Percentiles rank a stretch among this genome's conserved stretches.
These are phyloP conservation scores for Fonsecaea nubica DNA, from an alignment of 2,329 filamentous ascomycete species.

Conservation along the genomic window DNA sequence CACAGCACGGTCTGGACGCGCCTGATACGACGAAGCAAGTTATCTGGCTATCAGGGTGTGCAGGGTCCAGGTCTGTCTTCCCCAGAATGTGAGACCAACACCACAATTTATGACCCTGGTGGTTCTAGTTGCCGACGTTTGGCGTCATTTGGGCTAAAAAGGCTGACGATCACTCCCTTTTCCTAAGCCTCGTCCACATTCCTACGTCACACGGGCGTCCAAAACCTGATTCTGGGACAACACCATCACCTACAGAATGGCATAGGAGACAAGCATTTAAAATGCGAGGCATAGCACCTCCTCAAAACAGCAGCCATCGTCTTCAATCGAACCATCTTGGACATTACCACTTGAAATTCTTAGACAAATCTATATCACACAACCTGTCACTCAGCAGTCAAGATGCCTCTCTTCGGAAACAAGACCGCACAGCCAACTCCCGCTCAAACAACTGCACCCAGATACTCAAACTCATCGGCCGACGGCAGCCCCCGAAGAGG, in stretches of 20 bases:
- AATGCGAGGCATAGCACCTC: slow-evolving; percentile 4
- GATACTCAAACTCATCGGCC: slow-evolving; percentile 29
- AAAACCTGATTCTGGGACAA: slow-evolving; percentile 24
- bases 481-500: slow-evolving; percentile 24
- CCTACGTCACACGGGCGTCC: slow-evolving; percentile 20
- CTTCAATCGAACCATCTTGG: slow-evolving; percentile 5
- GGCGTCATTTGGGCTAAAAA: slow-evolving; percentile 31
- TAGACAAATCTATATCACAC: neutral
- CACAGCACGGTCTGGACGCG: neutral
- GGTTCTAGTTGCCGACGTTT: slow-evolving; percentile 17
- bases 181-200: slow-evolving; percentile 19
- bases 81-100: slow-evolving; percentile 18
- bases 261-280: slow-evolving; percentile 9
- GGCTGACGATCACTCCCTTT: slow-evolving; percentile 30
- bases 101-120: neutral
- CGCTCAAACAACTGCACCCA: slow-evolving; percentile 25
- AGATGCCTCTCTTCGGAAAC: slow-evolving; percentile 40
- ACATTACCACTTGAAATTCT: neutral
- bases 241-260: neutral
- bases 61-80: slow-evolving; percentile 10
- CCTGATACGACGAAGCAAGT: slow-evolving; percentile 8
- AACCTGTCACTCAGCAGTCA: slow-evolving; percentile 4
- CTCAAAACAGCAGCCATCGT: neutral
- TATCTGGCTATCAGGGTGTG: slow-evolving; percentile 8
- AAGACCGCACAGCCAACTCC: slow-evolving; percentile 36